Percentiles rank a stretch among this genome's conserved stretches.
phyloP scores from a whole-genome alignment of 1,284 basidiomycete species.

The Malassezia yamatoensis region DNA sequence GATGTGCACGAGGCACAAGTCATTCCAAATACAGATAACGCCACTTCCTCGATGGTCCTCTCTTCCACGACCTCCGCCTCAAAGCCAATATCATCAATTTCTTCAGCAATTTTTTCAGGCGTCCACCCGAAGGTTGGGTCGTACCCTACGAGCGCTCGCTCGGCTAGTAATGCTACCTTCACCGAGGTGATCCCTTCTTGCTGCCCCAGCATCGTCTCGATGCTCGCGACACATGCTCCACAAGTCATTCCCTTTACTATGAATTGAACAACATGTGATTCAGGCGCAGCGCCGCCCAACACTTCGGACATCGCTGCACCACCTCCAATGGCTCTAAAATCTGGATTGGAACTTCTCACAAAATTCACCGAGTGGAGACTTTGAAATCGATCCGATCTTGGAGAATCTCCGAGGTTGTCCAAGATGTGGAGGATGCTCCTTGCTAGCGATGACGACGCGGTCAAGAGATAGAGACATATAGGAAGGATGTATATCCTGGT shows the following conservation, averaged over 20 bases:
- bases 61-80: constrained; percentile 54
- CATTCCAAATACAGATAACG: constrained; percentile 76
- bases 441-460: no score
- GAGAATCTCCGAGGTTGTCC: no score
- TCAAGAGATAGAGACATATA: no score
- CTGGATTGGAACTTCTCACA: background rate
- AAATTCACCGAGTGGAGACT: background rate
- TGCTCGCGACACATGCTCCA: constrained; percentile 80
- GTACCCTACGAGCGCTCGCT: constrained; percentile 81
- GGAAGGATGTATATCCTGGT: no score
- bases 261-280: constrained; percentile 48
- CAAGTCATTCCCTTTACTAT: constrained; percentile 87
- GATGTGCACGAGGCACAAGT: constrained; percentile 71
- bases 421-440: no score
- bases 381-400: background rate
- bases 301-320: background rate
- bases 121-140: constrained; percentile 65
- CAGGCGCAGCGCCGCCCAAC: background rate
- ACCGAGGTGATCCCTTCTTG: constrained; percentile 76
- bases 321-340: background rate
- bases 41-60: constrained; percentile 11
- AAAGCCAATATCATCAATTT: constrained; percentile 85
- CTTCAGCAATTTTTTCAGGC: constrained; percentile 59
- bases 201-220: constrained; percentile 75
- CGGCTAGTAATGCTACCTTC: constrained; percentile 85